These are phyloP conservation scores for Stramenopiles sp. DNA, from an alignment of 352 stramenopile species.

Conservation along the genomic window DNA sequence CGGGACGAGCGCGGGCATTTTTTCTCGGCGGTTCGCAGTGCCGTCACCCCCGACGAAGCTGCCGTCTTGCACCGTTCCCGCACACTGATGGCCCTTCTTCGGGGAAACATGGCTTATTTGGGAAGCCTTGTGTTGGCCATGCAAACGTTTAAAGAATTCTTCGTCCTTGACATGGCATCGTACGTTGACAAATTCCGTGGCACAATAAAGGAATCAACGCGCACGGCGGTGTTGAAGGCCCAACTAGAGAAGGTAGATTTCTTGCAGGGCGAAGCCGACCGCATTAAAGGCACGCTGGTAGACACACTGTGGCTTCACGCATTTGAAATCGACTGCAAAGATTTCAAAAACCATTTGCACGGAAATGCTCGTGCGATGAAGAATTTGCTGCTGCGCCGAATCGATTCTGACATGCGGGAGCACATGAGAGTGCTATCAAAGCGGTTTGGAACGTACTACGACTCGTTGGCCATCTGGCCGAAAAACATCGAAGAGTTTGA, in stretches of 20 bases:
- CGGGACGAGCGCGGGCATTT: background rate
- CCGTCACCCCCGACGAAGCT: background rate
- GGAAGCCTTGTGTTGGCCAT: background rate
- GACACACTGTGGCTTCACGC: background rate
- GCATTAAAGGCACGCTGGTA: background rate
- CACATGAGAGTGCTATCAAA: background rate
- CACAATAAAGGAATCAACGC: background rate
- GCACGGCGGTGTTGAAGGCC: background rate
- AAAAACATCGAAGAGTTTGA: slow-evolving; percentile 2
- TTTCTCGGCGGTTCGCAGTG: background rate
- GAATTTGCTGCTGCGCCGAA: background rate
- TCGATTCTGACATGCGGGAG: background rate
- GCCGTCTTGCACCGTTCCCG: background rate
- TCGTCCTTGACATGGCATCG: background rate
- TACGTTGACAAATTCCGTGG: background rate
- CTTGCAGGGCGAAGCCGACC: background rate
- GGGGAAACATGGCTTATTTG: background rate
- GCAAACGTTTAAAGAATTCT: background rate
- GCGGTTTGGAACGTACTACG: background rate
- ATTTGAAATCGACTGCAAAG: slow-evolving; percentile 3
- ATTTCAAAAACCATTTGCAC: background rate
- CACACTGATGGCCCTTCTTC: background rate
- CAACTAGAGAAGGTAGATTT: background rate
- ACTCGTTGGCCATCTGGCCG: background rate
- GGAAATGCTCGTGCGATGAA: background rate